Evolutionary conservation across 768 basidiomycete genomes (phyloP), one percentile per base, ranked within the genome.

Genomic region (Arthromyces matolae): DNA sequence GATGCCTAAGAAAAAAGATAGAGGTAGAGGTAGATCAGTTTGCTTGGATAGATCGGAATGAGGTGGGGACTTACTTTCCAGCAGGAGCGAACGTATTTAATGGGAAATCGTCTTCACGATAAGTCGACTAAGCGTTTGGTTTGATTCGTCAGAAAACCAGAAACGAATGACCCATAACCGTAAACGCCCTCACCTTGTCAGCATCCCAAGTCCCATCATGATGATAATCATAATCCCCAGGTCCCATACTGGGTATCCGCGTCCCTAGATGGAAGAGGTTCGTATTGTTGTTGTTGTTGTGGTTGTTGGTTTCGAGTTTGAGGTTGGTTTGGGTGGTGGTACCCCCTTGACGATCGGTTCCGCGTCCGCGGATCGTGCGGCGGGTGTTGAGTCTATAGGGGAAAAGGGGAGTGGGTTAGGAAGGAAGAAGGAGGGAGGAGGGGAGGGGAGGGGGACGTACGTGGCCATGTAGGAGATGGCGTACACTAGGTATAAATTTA

Each of bases 381-480:
- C 84, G 74, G 3, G 83, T 83, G 62, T 85, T 86, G 28, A 86
- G 70, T 12, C 80, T 83, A 43, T 42, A 19, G 16, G 40, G 36
- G 10, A 1, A n/a, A 42, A 27, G 46, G 18, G 14, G 14, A 33
- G 9, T 22, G 5, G 12, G 31, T n/a, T 8, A n/a, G n/a, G n/a
- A n/a, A 19, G 16, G 40, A 35, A 9, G 1, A n/a, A 42, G 27
- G 46, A 16, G 14, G 14, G 31, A 12, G 18, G 5, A 9, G 31
- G 16, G 8, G 27, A 23, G 16, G 9, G 29, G 35, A 13, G 39
- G 25, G 20, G 34, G 4, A 65, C 78, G 42, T 57, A 82, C 80
- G 83, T 80, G 31, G 83, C 81, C 59, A 85, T 67, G 62, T 82
- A 71, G 2, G 83, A 84, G 41, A 80, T 76, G 0, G 75, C 78